Evolutionary conservation across 78 protist genomes (phyloP).

Genomic region (Protostelium mycophagum): DNA sequence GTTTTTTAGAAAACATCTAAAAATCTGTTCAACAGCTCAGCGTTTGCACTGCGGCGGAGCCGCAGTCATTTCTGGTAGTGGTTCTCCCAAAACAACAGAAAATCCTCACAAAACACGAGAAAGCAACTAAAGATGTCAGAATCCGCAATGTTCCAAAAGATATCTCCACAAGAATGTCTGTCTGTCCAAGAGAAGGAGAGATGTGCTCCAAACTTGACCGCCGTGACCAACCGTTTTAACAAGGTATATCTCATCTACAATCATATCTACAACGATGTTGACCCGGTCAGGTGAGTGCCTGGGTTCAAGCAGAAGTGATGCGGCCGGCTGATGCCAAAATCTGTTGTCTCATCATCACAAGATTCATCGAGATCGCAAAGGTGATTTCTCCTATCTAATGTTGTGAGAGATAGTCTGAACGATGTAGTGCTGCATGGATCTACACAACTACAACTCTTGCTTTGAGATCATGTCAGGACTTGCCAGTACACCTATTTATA

Average conservation of each 20-base stretch:
- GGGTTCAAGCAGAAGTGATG: not conserved
- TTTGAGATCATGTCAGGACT: slow-evolving; percentile 51
- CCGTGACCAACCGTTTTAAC: not conserved
- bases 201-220: not conserved
- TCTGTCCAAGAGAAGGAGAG: not conserved
- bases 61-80: too few relatives aligned
- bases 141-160: not conserved
- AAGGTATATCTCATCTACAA: not conserved
- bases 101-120: too few relatives aligned
- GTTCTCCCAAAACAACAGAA: too few relatives aligned
- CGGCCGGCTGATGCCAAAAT: not conserved
- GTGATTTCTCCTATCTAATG: not conserved
- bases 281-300: not conserved
- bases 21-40: too few relatives aligned
- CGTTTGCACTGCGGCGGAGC: too few relatives aligned
- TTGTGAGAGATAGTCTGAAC: not conserved
- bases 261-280: too few relatives aligned
- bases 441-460: slow-evolving; percentile 40
- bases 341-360: not conserved
- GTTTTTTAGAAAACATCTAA: too few relatives aligned
- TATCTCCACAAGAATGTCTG: not conserved
- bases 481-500: slow-evolving; percentile 28
- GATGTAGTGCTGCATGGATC: slow-evolving; percentile 23
- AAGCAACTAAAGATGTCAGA: too few relatives aligned
- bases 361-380: not conserved